Evolutionary conservation across 345 rosid species (phyloP).

Genomic region (Kernera saxatilis): DNA sequence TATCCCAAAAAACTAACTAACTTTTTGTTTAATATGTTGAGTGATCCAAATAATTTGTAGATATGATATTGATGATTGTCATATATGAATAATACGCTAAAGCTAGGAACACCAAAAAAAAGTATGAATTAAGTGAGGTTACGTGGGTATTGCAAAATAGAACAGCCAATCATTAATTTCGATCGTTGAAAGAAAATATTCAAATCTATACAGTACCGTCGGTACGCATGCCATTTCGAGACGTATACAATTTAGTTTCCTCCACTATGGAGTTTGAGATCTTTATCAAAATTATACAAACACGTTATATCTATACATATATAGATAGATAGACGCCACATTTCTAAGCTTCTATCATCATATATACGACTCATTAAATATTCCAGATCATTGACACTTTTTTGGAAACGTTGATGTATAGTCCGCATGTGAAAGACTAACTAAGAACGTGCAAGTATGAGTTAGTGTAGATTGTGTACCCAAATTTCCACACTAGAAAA

Average conservation of each 20-base stretch:
- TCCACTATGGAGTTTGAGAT: neutral
- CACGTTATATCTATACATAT: neutral
- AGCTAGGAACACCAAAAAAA: neutral
- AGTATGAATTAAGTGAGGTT: neutral
- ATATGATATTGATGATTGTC: neutral
- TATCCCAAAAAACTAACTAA: neutral
- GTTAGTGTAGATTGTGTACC: neutral
- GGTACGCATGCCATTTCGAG: conserved; percentile 30
- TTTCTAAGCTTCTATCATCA: neutral
- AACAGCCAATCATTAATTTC: conserved; percentile 1
- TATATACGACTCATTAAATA: neutral
- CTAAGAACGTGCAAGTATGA: neutral
- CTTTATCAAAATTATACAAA: conserved; percentile 2
- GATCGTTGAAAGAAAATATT: neutral
- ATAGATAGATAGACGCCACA: neutral
- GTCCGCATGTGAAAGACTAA: neutral
- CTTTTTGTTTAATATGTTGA: neutral
- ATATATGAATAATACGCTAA: neutral
- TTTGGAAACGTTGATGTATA: neutral
- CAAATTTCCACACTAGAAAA: neutral
- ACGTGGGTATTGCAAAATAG: neutral
- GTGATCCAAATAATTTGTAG: neutral
- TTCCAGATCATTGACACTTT: neutral
- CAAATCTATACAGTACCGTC: neutral
- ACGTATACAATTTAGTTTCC: conserved; percentile 27